A percentile compares a stretch with the other conserved stretches of the same genome.
Conservation (phyloP, 768 basidiomycete genomes). For the Boletellus emodensis region DNA sequence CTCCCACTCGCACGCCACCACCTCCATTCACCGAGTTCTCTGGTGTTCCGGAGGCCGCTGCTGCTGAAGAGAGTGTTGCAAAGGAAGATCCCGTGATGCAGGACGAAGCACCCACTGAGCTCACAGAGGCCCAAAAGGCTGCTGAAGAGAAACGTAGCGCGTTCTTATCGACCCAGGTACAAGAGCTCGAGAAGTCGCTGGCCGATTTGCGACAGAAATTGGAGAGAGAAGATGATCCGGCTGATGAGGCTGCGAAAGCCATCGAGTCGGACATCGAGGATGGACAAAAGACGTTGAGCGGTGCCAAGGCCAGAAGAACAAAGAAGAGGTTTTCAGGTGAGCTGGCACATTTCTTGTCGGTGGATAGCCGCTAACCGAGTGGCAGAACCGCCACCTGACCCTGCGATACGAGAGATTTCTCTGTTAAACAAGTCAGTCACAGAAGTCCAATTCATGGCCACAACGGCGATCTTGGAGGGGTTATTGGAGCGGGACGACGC, state of each 20-base stretch:
- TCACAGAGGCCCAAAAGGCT: constrained; percentile 20
- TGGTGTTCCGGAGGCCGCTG: constrained; percentile 1
- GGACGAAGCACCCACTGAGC: constrained; percentile 15
- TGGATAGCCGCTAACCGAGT: background rate
- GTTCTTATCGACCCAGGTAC: constrained; percentile 17
- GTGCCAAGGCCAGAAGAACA: constrained; percentile 10
- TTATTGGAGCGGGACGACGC: constrained; percentile 13
- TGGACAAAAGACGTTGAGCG: constrained; percentile 1
- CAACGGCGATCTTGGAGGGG: constrained; percentile 7
- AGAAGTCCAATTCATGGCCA: constrained; percentile 3
- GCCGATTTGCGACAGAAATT: constrained; percentile 4
- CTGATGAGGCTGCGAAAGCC: background rate
- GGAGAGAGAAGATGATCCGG: constrained; percentile 4
- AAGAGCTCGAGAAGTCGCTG: constrained; percentile 10
- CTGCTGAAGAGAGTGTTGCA: constrained; percentile 4
- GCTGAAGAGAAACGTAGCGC: constrained; percentile 19
- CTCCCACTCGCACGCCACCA: constrained; percentile 20
- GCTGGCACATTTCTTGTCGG: background rate
- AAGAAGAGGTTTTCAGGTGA: constrained; percentile 23
- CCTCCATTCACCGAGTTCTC: constrained; percentile 26
- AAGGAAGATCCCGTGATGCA: constrained; percentile 14
- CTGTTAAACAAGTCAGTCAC: background rate
- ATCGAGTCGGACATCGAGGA: constrained; percentile 21
- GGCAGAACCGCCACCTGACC: constrained; percentile 9
- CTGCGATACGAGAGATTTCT: background rate